A percentile compares a stretch with the other conserved stretches of the same genome.
phyloP scores from a whole-genome alignment of 192 early-diverging fungal species.

The Blastocladiella britannica region DNA sequence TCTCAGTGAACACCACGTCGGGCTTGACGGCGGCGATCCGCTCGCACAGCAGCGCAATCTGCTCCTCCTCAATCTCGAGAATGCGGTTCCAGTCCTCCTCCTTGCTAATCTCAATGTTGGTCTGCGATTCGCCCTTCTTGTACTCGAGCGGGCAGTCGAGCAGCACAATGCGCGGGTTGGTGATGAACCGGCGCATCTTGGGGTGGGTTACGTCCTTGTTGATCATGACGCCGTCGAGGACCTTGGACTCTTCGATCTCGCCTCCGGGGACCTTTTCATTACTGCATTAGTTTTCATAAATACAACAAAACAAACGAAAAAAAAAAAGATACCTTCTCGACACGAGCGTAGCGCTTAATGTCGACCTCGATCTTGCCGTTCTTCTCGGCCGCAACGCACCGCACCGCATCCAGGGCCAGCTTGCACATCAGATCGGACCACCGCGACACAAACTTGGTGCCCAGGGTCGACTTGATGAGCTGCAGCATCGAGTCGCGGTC shows the following conservation, averaged over 20 bases:
- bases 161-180: conserved; percentile 87
- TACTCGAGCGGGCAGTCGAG: conserved; percentile 98
- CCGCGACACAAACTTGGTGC: conserved; percentile 86
- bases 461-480: conserved; percentile 79
- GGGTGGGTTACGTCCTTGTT: conserved; percentile 99
- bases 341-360: conserved; percentile 90
- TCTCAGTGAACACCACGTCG: conserved; percentile 94
- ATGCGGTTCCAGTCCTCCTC: conserved; percentile 92
- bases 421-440: conserved; percentile 98
- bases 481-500: conserved; percentile 74
- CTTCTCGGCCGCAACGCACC: conserved; percentile 48
- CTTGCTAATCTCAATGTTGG: conserved; percentile 91
- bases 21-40: conserved; percentile 90
- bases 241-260: conserved; percentile 84
- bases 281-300: conserved; percentile 1
- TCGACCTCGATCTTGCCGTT: conserved; percentile 77
- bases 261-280: conserved; percentile 74
- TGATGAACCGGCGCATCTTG: conserved; percentile 83
- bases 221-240: conserved; percentile 92
- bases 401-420: conserved; percentile 88
- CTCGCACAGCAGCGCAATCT: conserved; percentile 90
- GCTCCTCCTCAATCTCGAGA: conserved; percentile 97
- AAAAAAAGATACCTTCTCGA: conserved; percentile 65
- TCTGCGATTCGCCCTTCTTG: conserved; percentile 99
- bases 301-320: too few relatives aligned